phyloP scores from a whole-genome alignment of 768 basidiomycete genomes.

The Phaeolepiota aurea region DNA sequence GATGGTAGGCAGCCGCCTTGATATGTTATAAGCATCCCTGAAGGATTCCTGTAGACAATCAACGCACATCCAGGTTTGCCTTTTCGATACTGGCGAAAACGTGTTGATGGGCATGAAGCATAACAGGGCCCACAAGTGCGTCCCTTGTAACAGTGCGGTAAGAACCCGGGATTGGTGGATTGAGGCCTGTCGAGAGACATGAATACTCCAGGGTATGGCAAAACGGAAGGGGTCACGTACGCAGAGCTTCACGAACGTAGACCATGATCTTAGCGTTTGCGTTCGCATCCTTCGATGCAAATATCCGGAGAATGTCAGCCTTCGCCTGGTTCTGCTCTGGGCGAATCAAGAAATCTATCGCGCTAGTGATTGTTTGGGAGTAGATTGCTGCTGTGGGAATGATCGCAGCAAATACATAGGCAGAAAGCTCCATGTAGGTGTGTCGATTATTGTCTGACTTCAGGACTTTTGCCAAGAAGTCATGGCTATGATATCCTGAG shows the following conservation, averaged over 20 bases:
- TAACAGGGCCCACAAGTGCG: conserved; percentile 14
- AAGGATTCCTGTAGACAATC: not conserved
- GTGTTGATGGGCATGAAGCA: conserved; percentile 19
- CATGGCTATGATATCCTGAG: conserved; percentile 15
- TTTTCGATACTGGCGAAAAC: conserved; percentile 26
- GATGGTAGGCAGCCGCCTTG: conserved; percentile 16
- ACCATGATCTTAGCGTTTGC: conserved; percentile 23
- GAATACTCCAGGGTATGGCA: not conserved
- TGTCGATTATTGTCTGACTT: conserved; percentile 10
- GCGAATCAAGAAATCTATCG: conserved; percentile 54
- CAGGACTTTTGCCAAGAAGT: conserved; percentile 23
- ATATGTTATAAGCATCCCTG: conserved; percentile 1
- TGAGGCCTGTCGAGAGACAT: conserved; percentile 13
- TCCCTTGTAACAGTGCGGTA: conserved; percentile 27
- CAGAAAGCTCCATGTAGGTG: conserved; percentile 27
- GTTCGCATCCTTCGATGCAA: conserved; percentile 15
- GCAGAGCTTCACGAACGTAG: conserved; percentile 39
- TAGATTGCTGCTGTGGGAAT: conserved; percentile 50
- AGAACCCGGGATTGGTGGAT: conserved; percentile 30
- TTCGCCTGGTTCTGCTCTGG: conserved; percentile 24
- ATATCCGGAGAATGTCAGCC: conserved; percentile 29
- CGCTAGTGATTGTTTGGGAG: conserved; percentile 45
- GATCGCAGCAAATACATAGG: conserved; percentile 41
- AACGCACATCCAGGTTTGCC: conserved; percentile 33
- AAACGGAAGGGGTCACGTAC: conserved; percentile 20